Base-by-base conservation (phyloP, 1,284 basidiomycete species). In the Trichosporon inkin region DNA sequence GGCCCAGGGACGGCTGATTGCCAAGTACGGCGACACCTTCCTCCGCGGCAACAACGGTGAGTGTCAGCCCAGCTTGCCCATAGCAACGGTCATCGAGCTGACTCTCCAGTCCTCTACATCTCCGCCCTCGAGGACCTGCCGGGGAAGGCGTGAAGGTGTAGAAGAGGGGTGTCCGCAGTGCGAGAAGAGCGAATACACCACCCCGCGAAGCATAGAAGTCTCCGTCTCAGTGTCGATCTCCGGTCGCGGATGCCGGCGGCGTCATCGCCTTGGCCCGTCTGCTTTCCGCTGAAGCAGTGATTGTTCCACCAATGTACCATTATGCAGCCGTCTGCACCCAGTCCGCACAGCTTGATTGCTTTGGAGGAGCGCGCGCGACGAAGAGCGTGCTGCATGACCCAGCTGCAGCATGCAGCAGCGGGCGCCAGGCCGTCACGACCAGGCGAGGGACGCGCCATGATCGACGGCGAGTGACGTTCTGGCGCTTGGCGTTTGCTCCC, bases 41-140 rank as follows among this genome's bases (percentile, higher is more conserved):
- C 90, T 97, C 67, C 82, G 95, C 58, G 95, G 95, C 35, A 98
- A 98, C 79, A 98, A 98, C 78, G 95, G 95, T 95, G 67, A 63
- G 87, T 81, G 1, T n/a, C n/a, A n/a, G n/a, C 16, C 3, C 22
- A 17, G 24, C 24, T 32, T n/a, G n/a, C n/a, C n/a, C n/a, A 11
- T 14, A 6, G 10, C 39, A 2, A 17, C 17, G 8, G 19, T 8
- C 39, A 2, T 17, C 6, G 10, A 41, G 56, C 47, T 53, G n/a
- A 17, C 6, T 2, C 35, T 54, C 11, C 36, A 81, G 80, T 82
- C 2, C 71, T 81, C 28, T 82, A 82, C 69, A 81, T 81, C 56
- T 80, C 81, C 5, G 80, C 80, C 16, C 71, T 79, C 39, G 80
- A 82, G 62, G 72, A 76, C 19, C 63, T 80, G 60, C 28, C 28